Percentiles rank a stretch among this genome's conserved stretches.
These are phyloP conservation scores for Nigrospora sphaerica DNA, from an alignment of 2,329 filamentous ascomycete species.

Conservation along the genomic window DNA sequence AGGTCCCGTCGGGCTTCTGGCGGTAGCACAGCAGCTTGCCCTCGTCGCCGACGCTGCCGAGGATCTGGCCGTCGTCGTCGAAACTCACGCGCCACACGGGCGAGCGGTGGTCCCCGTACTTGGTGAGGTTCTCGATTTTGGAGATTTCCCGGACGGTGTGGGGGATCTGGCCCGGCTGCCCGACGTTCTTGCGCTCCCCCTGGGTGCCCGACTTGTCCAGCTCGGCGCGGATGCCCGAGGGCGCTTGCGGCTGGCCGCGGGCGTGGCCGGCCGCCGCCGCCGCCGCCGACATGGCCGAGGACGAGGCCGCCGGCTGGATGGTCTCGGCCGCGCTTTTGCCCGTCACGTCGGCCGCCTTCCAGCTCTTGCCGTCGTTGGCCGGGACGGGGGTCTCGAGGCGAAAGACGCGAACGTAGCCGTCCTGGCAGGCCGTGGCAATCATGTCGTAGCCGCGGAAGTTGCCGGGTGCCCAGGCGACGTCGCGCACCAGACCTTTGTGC, in stretches of 20 bases:
- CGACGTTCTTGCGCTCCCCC: slow-evolving; percentile 44
- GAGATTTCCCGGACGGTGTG: slow-evolving; percentile 59
- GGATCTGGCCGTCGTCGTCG: slow-evolving; percentile 61
- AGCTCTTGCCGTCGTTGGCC: slow-evolving; percentile 40
- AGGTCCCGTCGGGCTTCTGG: slow-evolving; percentile 48
- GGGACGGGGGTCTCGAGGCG: slow-evolving; percentile 58
- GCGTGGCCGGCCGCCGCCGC: slow-evolving; percentile 2
- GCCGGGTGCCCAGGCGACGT: slow-evolving; percentile 87
- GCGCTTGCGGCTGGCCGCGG: slow-evolving; percentile 23
- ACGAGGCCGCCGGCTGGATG: slow-evolving; percentile 5
- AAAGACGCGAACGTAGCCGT: slow-evolving; percentile 86
- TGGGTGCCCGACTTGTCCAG: slow-evolving; percentile 41
- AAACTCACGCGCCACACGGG: slow-evolving; percentile 74
- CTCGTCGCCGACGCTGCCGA: slow-evolving; percentile 72
- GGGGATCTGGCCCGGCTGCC: slow-evolving; percentile 57
- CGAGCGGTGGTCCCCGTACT: slow-evolving; percentile 58
- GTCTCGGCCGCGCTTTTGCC: slow-evolving; percentile 27
- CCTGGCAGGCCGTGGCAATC: slow-evolving; percentile 86
- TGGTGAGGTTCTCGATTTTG: slow-evolving; percentile 58
- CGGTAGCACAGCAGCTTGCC: slow-evolving; percentile 58
- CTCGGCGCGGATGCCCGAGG: slow-evolving; percentile 45
- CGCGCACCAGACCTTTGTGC: slow-evolving; percentile 72
- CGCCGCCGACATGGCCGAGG: not conserved
- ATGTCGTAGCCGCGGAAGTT: slow-evolving; percentile 87
- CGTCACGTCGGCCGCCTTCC: slow-evolving; percentile 38